Percentiles rank a stretch among this genome's conserved stretches.
phyloP scores from a whole-genome alignment of 352 stramenopile genomes.

The Pythium insidiosum region DNA sequence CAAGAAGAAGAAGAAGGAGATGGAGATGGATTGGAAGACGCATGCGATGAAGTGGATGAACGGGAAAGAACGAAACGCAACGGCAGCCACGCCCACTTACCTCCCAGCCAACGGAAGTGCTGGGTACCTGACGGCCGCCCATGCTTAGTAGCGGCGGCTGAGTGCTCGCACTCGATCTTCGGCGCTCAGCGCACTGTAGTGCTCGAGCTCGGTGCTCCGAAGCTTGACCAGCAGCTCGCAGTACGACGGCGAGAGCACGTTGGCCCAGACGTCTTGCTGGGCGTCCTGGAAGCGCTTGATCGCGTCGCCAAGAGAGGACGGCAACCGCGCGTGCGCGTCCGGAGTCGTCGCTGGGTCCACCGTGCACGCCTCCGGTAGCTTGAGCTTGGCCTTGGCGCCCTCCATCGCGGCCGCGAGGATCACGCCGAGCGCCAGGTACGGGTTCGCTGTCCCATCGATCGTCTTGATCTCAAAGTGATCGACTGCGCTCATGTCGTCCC shows the following conservation, averaged over 20 bases:
- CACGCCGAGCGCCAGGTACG: constrained; percentile 20
- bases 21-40: too few relatives aligned
- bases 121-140: background rate
- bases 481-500: background rate
- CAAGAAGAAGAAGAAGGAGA: too few relatives aligned
- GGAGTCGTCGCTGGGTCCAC: constrained; percentile 10
- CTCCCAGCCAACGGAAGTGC: too few relatives aligned
- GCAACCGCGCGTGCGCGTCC: constrained; percentile 1
- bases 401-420: constrained; percentile 17
- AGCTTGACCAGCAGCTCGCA: constrained; percentile 8
- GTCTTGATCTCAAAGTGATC: constrained; percentile 26
- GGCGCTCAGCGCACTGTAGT: constrained; percentile 6
- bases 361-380: constrained; percentile 1
- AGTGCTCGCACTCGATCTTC: constrained; percentile 3
- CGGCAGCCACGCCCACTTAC: too few relatives aligned
- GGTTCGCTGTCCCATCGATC: constrained; percentile 21
- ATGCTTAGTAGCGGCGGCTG: constrained; percentile 3
- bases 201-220: constrained; percentile 8
- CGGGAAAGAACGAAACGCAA: too few relatives aligned
- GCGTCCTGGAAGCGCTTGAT: constrained; percentile 5
- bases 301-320: constrained; percentile 12
- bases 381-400: constrained; percentile 2
- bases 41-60: too few relatives aligned
- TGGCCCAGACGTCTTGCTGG: constrained; percentile 4
- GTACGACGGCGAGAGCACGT: constrained; percentile 10